phyloP scores from a whole-genome alignment of 768 basidiomycete species.

The Collybiopsis confluens region DNA sequence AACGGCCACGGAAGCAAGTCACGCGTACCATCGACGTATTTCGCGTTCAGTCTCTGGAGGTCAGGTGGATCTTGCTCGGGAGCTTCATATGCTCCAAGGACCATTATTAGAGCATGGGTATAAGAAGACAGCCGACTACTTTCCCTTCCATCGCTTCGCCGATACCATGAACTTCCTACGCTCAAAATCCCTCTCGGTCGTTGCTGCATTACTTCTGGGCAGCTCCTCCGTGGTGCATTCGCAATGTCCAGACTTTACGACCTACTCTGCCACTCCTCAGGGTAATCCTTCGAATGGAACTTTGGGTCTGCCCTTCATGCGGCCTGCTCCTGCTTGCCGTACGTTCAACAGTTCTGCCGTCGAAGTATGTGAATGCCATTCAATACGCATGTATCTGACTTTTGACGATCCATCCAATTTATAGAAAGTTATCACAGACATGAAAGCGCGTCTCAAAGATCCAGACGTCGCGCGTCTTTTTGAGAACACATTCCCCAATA shows the following conservation, averaged over 20 bases:
- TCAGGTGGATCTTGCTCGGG: background rate
- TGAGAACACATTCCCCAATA: slow-evolving; percentile 82
- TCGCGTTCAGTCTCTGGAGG: background rate
- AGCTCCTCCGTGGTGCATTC: slow-evolving; percentile 12
- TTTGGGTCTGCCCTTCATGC: slow-evolving; percentile 66
- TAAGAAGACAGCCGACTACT: background rate
- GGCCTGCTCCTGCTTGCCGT: slow-evolving; percentile 62
- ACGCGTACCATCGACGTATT: background rate
- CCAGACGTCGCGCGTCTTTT: slow-evolving; percentile 76
- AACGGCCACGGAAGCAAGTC: no score
- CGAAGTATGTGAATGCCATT: slow-evolving; percentile 55
- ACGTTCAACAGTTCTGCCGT: slow-evolving; percentile 76
- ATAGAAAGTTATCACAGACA: slow-evolving; percentile 70
- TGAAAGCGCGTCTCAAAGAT: slow-evolving; percentile 68
- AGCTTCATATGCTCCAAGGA: background rate
- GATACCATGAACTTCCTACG: background rate
- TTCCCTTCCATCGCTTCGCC: background rate
- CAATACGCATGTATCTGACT: background rate
- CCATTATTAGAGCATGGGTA: background rate
- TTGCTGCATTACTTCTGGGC: slow-evolving; percentile 14
- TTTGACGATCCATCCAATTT: background rate
- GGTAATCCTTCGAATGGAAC: slow-evolving; percentile 57
- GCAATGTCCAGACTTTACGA: slow-evolving; percentile 44
- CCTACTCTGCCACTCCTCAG: slow-evolving; percentile 34
- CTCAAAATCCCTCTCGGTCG: background rate